A percentile compares a stretch with the other conserved stretches of the same genome.
phyloP scores from a whole-genome alignment of 768 basidiomycete genomes.

The Pleurotus giganteus region DNA sequence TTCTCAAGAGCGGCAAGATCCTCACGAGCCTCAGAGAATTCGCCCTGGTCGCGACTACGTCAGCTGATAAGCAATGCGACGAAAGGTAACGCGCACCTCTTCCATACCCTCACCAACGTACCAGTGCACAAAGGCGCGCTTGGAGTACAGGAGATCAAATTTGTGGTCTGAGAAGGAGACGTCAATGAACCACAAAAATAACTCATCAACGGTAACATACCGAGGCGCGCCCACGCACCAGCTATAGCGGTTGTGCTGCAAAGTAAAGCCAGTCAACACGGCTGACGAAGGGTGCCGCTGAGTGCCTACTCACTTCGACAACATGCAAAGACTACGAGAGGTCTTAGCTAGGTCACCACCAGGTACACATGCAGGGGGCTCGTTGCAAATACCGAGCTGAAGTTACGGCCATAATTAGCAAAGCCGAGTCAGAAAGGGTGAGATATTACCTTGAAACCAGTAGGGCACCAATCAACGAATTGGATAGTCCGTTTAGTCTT shows the following conservation, averaged over 20 bases:
- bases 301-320: conserved; percentile 68
- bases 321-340: conserved; percentile 94
- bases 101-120: conserved; percentile 99
- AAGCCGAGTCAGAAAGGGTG: neutral
- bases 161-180: conserved; percentile 69
- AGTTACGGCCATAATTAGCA: conserved; percentile 20
- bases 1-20: conserved; percentile 99
- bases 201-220: conserved; percentile 29
- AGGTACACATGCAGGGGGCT: conserved; percentile 88
- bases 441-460: conserved; percentile 80
- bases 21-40: conserved; percentile 98
- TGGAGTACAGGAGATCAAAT: conserved; percentile 97
- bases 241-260: conserved; percentile 88
- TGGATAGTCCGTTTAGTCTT: conserved; percentile 98
- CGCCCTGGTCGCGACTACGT: conserved; percentile 50
- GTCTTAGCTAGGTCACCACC: conserved; percentile 95
- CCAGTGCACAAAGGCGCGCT: conserved; percentile 90
- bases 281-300: neutral
- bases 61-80: neutral
- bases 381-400: conserved; percentile 95
- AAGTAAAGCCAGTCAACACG: neutral
- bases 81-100: conserved; percentile 46
- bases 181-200: conserved; percentile 12
- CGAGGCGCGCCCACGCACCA: conserved; percentile 88
- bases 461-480: conserved; percentile 98